Base-by-base conservation (phyloP, 768 basidiomycete genomes). In the Daedaleopsis sinensis region DNA sequence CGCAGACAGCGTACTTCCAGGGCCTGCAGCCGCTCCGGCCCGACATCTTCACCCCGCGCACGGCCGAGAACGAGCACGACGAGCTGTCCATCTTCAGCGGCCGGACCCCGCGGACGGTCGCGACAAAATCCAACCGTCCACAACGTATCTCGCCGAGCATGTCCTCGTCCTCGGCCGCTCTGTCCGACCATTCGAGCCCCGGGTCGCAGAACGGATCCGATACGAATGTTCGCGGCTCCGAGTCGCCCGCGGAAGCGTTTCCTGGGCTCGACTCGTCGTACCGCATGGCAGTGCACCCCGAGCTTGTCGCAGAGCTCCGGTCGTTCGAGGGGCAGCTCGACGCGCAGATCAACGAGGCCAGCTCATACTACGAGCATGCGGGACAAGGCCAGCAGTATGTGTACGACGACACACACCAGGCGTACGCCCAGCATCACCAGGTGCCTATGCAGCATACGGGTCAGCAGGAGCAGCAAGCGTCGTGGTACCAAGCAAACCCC, bases 71-170 rank as follows among this genome's bases (percentile, higher is more conserved):
- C 24, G 82, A 80, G 42, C 72, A 76, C n/a, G 90, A 91, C 69
- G 89, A 91, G 67, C 73, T 92, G 23, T 82, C 84, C 7, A 89
- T 91, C 24, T 91, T 91, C 71, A 84, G 88, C 52, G 90, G 90
- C n/a, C 83, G 85, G 67, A 90, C 85, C 11, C 54, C 62, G 11
- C 83, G 88, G 61, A 88, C 84, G 0, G 76, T 91, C 23, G 75
- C 77, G 10, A 86, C 84, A 0, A 84, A 82, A 58, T 68, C 69
- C 1, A 58, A 76, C 6, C 65, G 64, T 8, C 55, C 68, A 16
- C 66, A 49, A 38, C 59, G 62, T 37, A 44, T 64, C 32, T 64
- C 62, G 4, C 57, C 62, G n/a, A 57, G 37, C 39, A 23, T 51
- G 39, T 60, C 64, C 8, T 48, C 66, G 24, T 60, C 62, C 11